Percentiles rank a stretch among this genome's conserved stretches.
These are phyloP conservation scores for Dothiorella sarmentorum DNA, from an alignment of 2,329 filamentous ascomycete genomes.

Conservation along the genomic window DNA sequence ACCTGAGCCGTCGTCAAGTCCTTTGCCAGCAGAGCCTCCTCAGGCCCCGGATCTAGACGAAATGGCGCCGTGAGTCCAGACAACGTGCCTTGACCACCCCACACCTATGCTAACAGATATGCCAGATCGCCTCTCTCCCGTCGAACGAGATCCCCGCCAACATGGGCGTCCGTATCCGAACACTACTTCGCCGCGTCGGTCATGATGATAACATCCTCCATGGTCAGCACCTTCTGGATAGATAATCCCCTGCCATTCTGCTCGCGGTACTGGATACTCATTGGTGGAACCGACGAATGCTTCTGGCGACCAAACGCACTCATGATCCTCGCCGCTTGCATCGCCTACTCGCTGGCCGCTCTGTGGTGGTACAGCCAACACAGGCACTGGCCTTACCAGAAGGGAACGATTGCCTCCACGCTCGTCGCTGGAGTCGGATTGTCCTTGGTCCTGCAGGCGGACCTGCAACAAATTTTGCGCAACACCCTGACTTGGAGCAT, in stretches of 20 bases:
- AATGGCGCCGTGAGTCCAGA: background rate
- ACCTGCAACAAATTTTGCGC: background rate
- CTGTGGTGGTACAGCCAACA: background rate
- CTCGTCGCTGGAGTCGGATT: background rate
- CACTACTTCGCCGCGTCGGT: background rate
- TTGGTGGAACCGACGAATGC: background rate
- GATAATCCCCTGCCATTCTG: background rate
- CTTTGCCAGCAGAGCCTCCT: background rate
- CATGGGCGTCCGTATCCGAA: background rate
- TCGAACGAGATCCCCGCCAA: background rate
- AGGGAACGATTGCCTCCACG: background rate
- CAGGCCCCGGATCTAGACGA: background rate
- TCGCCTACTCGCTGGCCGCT: background rate
- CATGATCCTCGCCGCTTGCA: background rate
- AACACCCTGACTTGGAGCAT: slow-evolving; percentile 1
- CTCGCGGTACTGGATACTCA: background rate
- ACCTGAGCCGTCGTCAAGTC: background rate
- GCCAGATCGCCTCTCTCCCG: background rate
- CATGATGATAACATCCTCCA: slow-evolving; percentile 3
- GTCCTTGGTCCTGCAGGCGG: background rate
- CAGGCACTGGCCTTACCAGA: background rate
- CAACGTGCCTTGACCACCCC: background rate
- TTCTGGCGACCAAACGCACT: background rate
- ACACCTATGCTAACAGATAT: background rate
- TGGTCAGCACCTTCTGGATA: slow-evolving; percentile 8